Conservation (phyloP, 2,329 filamentous ascomycete species). For the Sarocladium kiliense region DNA sequence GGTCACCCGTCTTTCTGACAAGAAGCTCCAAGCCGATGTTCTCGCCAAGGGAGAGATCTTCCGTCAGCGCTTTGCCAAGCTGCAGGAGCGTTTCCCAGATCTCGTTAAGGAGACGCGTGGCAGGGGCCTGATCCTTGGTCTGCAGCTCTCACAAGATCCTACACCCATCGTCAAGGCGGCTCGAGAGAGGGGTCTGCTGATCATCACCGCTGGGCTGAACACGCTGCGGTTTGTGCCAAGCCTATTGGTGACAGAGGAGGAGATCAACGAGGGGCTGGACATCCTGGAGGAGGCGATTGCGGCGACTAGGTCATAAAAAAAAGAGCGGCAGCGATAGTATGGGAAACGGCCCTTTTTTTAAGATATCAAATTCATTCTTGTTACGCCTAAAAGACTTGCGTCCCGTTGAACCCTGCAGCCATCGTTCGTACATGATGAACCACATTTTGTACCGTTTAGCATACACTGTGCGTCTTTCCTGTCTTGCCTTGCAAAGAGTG, state of each 20-base stretch:
- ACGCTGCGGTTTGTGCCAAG: constrained; percentile 90
- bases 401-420: neutral
- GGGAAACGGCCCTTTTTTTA: neutral
- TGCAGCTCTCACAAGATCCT: constrained; percentile 74
- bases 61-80: constrained; percentile 38
- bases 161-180: constrained; percentile 75
- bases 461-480: constrained; percentile 85
- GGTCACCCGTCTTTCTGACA: constrained; percentile 68
- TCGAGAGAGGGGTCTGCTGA: constrained; percentile 76
- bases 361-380: constrained; percentile 1
- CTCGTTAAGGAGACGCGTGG: constrained; percentile 77
- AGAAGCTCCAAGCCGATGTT: constrained; percentile 65
- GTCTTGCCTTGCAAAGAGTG: constrained; percentile 87
- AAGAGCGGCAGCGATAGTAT: neutral
- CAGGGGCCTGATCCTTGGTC: constrained; percentile 76
- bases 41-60: constrained; percentile 56
- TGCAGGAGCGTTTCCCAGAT: constrained; percentile 52
- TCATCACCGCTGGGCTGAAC: constrained; percentile 92
- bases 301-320: constrained; percentile 26
- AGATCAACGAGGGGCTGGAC: constrained; percentile 72
- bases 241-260: constrained; percentile 70
- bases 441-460: constrained; percentile 47
- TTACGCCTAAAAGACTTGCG: neutral
- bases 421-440: constrained; percentile 10
- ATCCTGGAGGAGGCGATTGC: constrained; percentile 67